Base-by-base conservation (phyloP, 495 filamentous ascomycete genomes). In the Aspergillus nidulans region DNA sequence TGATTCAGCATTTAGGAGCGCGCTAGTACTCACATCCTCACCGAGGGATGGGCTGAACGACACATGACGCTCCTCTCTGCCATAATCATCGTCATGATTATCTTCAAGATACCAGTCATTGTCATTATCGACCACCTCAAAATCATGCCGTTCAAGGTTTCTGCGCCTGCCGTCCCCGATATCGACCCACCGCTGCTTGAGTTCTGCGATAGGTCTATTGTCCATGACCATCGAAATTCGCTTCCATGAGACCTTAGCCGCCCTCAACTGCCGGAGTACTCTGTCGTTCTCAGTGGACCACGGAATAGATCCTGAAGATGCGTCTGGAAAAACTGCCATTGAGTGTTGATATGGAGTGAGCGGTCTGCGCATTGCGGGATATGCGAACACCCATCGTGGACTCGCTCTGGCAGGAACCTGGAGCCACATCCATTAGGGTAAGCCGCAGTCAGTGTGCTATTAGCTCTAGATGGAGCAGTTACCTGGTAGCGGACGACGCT, bases 231-330 rank as follows among this genome's bases (percentile, higher is more conserved):
- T 52, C 23, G 58, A 60, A 18, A 69, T 67, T 16, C 58, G 56
- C 36, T 61, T 56, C 63, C 63, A 71, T 13, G 66, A 47, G 20
- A 62, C 61, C 28, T 62, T 57, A 9, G 39, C 43, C 16, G 44
- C 52, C 36, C 58, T 65, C 42, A 70, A 39, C 13, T 57, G 52
- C 12, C 52, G 23, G 15, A 70, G 56, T 3, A 53, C 44, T 21
- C 30, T 32, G 32, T 73, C 69, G 40, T 71, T 55, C 19, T 55
- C 52, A n/a, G 43, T 20, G 0, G 65, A 59, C 64, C 66, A 70
- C 10, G 28, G 25, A 13, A 21, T 21, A 16, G 1, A n/a, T 9
- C 15, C 50, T 53, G 16, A 12, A 15, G n/a, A 10, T 25, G 15
- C 16, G 30, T 12, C 15, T 12, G 30, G 30, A 32, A 24, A 19